Evolutionary conservation across 1,284 basidiomycete species (phyloP), one percentile per base, ranked within the genome.

Genomic region (Puccinia brachypodii): DNA sequence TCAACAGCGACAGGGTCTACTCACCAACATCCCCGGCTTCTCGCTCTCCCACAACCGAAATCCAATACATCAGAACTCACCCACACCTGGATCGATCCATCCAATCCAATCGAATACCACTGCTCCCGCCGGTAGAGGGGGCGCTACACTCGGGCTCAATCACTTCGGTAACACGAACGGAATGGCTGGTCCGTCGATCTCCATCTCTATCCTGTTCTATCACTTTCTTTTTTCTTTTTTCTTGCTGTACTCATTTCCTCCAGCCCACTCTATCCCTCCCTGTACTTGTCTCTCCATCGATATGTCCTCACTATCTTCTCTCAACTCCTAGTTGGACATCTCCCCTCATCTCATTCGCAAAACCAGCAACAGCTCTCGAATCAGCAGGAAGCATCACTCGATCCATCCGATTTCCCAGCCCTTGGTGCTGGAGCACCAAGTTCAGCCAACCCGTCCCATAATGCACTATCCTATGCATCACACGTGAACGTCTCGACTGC

Each of bases 341-440:
- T 81, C 31, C 42, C 69, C 28, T 73, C 69, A 31, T 66, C 56
- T 64, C 79, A 81, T 28, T 71, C 69, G 22, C 69, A 72, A 31
- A 33, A 58, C 31, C 79, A 81, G 31, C 79, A 75, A 58, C 76
- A 64, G 62, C 62, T 77, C 62, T 44, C 77, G 50, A 80, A 62
- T 38, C 68, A 72, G n/a, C 53, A 72, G 36, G 71, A 74, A 40
- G 60, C 71, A 47, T 81, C 79, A 19, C 72, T 81, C 28, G 79
- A 81, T 75, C 79, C 79, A 40, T 81, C 79, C n/a, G 79, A 81
- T 44, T 81, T 81, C 25, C 79, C 79, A 7, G 79, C 79, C 2
- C 71, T 81, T 13, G 58, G 71, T 50, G 71, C 79, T 22, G 62
- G 72, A 16, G 14, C 71, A 14, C 72, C 79, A 13, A 74, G 58